Conservation (phyloP, 1,284 basidiomycete genomes). For the Porogramme epimiltina region DNA sequence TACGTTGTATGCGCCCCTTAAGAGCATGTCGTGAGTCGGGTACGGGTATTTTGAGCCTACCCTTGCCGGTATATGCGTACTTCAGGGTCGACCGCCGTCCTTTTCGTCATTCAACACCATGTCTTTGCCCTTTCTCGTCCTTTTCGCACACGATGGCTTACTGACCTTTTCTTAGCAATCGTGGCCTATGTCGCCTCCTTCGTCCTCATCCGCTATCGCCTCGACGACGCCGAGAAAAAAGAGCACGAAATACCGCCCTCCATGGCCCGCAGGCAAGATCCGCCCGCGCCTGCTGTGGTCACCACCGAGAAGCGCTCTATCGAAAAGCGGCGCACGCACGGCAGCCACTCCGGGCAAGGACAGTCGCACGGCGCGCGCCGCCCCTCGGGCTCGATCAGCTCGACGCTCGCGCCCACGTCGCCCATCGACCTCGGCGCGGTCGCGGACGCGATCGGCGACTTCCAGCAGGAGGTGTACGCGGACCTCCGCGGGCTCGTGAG, state of each 20-base stretch:
- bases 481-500: constrained; percentile 19
- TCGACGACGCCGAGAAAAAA: constrained; percentile 28
- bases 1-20: background rate
- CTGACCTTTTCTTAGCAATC: constrained; percentile 29
- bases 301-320: background rate
- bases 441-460: constrained; percentile 5
- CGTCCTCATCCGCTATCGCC: constrained; percentile 35
- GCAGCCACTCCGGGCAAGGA: background rate
- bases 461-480: constrained; percentile 14
- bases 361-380: constrained; percentile 1
- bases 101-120: background rate
- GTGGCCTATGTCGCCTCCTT: constrained; percentile 37
- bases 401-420: constrained; percentile 2
- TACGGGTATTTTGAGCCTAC: no score
- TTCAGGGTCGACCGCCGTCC: background rate
- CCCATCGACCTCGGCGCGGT: constrained; percentile 7
- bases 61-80: no score
- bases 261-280: background rate
- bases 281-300: background rate
- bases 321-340: constrained; percentile 4
- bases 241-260: constrained; percentile 11
- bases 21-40: no score
- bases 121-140: background rate
- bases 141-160: background rate
- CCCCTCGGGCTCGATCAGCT: constrained; percentile 4